phyloP scores from a whole-genome alignment of 1,139 yeast species.

The Sugiyamaella xylanicola region DNA sequence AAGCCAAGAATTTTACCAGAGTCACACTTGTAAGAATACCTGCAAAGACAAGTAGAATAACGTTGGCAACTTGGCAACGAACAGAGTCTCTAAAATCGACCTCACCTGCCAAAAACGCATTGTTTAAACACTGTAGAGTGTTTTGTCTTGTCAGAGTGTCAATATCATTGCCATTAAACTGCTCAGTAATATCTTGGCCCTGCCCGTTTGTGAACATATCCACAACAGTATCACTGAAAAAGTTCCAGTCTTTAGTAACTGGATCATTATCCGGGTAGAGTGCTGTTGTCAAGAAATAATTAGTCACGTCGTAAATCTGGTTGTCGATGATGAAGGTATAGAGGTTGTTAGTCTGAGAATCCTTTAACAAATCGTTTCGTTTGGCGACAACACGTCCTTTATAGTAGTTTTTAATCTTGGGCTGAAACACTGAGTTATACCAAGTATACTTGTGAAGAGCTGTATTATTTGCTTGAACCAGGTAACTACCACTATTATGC shows the following conservation, averaged over 20 bases:
- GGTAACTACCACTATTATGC: constrained; percentile 41
- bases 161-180: constrained; percentile 31
- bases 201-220: constrained; percentile 38
- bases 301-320: constrained; percentile 44
- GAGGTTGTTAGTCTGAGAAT: constrained; percentile 33
- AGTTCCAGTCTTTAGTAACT: constrained; percentile 37
- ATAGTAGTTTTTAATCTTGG: constrained; percentile 41
- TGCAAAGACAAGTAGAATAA: constrained; percentile 44
- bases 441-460: constrained; percentile 42
- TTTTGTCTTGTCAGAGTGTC: constrained; percentile 35
- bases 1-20: constrained; percentile 44
- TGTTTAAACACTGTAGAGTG: constrained; percentile 43
- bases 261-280: constrained; percentile 28
- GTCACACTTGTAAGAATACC: constrained; percentile 44
- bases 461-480: constrained; percentile 34
- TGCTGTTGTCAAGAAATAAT: constrained; percentile 40
- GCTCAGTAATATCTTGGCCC: constrained; percentile 42
- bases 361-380: constrained; percentile 31
- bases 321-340: constrained; percentile 42
- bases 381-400: constrained; percentile 47
- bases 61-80: constrained; percentile 45
- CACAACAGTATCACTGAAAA: constrained; percentile 40
- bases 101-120: constrained; percentile 42
- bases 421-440: constrained; percentile 43
- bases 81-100: constrained; percentile 45